Evolutionary conservation across 2,329 filamentous ascomycete genomes (phyloP).

Genomic region (Ceratocystis destructans): DNA sequence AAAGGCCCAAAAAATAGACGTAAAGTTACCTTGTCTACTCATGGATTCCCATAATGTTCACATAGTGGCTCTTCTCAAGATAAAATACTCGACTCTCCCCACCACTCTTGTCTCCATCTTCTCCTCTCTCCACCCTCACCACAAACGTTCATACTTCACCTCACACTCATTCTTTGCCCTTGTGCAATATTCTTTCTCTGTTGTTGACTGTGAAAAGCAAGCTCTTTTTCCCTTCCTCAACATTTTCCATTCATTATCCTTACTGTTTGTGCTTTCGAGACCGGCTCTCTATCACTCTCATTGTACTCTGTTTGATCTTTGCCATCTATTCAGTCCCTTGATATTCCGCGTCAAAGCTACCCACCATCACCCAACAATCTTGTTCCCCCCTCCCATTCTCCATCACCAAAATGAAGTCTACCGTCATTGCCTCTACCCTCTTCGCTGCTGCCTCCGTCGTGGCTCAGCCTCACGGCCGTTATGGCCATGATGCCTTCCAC

Average conservation of each 20-base stretch:
- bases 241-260: slow-evolving; percentile 13
- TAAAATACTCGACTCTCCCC: slow-evolving; percentile 12
- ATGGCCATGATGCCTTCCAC: slow-evolving; percentile 27
- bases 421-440: slow-evolving; percentile 31
- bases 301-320: slow-evolving; percentile 8
- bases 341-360: slow-evolving; percentile 3
- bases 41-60: not conserved
- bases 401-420: slow-evolving; percentile 32
- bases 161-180: slow-evolving; percentile 16
- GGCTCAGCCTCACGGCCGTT: slow-evolving; percentile 37
- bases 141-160: slow-evolving; percentile 13
- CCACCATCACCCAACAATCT: slow-evolving; percentile 20
- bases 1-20: not conserved
- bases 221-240: slow-evolving; percentile 9
- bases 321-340: slow-evolving; percentile 4
- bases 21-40: not conserved
- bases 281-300: slow-evolving; percentile 18
- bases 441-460: slow-evolving; percentile 30
- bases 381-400: not conserved
- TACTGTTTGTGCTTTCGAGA: slow-evolving; percentile 17
- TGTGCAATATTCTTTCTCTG: slow-evolving; percentile 14
- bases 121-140: slow-evolving; percentile 11
- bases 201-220: slow-evolving; percentile 15
- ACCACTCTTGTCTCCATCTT: not conserved
- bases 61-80: not conserved